These are phyloP conservation scores for Zoysia pacifica DNA, from an alignment of 176 grass and related monocot species.

Conservation along the genomic window DNA sequence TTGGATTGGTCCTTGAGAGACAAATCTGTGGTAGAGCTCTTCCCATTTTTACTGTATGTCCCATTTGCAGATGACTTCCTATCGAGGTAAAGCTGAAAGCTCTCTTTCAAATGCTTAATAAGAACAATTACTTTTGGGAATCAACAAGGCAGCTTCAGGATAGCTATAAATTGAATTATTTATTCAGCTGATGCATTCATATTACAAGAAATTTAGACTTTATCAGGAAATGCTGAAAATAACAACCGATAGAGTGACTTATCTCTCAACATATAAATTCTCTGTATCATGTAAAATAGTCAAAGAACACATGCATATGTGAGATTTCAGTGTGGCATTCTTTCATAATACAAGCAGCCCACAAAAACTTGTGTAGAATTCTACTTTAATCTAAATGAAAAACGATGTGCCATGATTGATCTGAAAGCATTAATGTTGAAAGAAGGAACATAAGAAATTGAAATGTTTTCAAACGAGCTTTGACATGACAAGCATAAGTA, in stretches of 20 bases:
- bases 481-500: slow-evolving; percentile 16
- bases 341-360: slow-evolving; percentile 23
- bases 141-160: not conserved
- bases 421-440: slow-evolving; percentile 19
- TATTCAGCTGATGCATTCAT: slow-evolving; percentile 14
- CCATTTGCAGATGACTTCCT: slow-evolving; percentile 22
- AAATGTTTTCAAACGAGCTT: slow-evolving; percentile 25
- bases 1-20: slow-evolving; percentile 5
- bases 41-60: slow-evolving; percentile 32
- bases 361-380: not conserved
- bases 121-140: not conserved
- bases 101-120: not conserved
- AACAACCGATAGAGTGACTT: not conserved
- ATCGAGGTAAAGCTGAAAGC: not conserved
- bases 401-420: slow-evolving; percentile 6
- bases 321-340: not conserved
- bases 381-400: slow-evolving; percentile 9
- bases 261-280: not conserved
- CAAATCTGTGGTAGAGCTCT: slow-evolving; percentile 32
- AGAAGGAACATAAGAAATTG: not conserved
- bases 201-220: not conserved
- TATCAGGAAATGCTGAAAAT: slow-evolving; percentile 4
- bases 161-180: not conserved
- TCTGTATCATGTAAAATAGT: slow-evolving; percentile 4
- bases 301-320: not conserved